Conservation (phyloP, 371 early-diverging fungal genomes). For the Sanchytrium tribonematis region DNA sequence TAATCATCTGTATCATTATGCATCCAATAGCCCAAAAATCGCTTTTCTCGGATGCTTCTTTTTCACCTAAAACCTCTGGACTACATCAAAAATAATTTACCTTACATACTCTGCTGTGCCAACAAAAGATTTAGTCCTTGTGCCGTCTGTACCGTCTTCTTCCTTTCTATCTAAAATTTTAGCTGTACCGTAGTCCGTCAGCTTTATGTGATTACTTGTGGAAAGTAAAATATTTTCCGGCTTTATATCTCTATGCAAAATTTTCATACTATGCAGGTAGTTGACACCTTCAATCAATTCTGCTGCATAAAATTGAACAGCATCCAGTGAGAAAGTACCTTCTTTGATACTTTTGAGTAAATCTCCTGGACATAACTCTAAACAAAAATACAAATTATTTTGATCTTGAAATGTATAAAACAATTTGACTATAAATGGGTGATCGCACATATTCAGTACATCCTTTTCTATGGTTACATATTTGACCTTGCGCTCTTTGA, state of each 20-base stretch:
- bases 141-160: slow-evolving; percentile 4
- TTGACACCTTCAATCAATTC: slow-evolving; percentile 14
- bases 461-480: slow-evolving; percentile 74
- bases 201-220: slow-evolving; percentile 53
- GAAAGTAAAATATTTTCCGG: slow-evolving; percentile 47
- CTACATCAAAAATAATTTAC: slow-evolving; percentile 24
- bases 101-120: slow-evolving; percentile 80
- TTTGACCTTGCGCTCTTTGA: slow-evolving; percentile 21
- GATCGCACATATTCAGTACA: slow-evolving; percentile 39
- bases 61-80: slow-evolving; percentile 75
- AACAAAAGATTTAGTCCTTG: slow-evolving; percentile 54
- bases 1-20: slow-evolving; percentile 76
- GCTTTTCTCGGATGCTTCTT: slow-evolving; percentile 37
- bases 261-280: slow-evolving; percentile 10
- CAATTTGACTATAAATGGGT: slow-evolving; percentile 62
- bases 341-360: slow-evolving; percentile 28
- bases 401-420: slow-evolving; percentile 81
- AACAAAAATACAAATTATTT: slow-evolving; percentile 51
- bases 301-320: slow-evolving; percentile 12
- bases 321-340: slow-evolving; percentile 9
- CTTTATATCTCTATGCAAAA: slow-evolving; percentile 15
- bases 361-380: slow-evolving; percentile 71
- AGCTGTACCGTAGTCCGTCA: slow-evolving; percentile 90
- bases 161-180: slow-evolving; percentile 28
- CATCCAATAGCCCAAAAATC: slow-evolving; percentile 97